Base-by-base conservation (phyloP, 805 yeast genomes). In the Starmerella bacillaris region DNA sequence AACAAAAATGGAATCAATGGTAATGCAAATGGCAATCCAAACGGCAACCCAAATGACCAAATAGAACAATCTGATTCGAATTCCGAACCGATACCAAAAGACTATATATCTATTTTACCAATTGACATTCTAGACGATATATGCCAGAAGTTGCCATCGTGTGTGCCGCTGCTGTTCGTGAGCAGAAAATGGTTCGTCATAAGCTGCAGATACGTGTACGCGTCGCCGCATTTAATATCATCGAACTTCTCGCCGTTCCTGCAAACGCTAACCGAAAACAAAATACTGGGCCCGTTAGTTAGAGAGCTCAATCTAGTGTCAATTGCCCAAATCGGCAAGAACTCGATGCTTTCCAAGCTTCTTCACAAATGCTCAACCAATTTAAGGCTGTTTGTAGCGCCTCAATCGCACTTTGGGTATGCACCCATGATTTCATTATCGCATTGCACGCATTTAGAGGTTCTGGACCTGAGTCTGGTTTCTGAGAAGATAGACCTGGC, bases 321-420 rank as follows among this genome's bases (percentile, higher is more conserved):
- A 30, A 80, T 84, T 32, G 72, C 83, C 40, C 96, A 89, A 55
- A 67, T 80, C 24, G 96, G 96, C 9, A 83, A 79, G 53, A 89
- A 83, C 55, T 86, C 95, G 2, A 77, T 65, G 53, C 82, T 86
- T 9, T 80, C 95, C 0, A 75, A 78, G 44, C 53, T 89, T 5
- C 59, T 89, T 37, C 69, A 92, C 48, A 64, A 94, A 27, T 78
- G 94, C 36, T 68, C 83, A 6, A 53, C 64, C 15, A 66, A 63
- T 26, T 58, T 89, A 33, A 68, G 72, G 42, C 59, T 64, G 8
- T 83, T 89, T 47, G 67, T 78, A 5, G 94, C 96, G 0, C 94
- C 96, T 3, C 96, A 86, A 51, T 75, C 95, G 21, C 77, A 92
- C 58, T 86, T 89, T 60, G 98, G 98, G 0, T 67, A 73, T 33